Evolutionary conservation across 768 basidiomycete genomes (phyloP).

Genomic region (Sporobolomyces roseus): DNA sequence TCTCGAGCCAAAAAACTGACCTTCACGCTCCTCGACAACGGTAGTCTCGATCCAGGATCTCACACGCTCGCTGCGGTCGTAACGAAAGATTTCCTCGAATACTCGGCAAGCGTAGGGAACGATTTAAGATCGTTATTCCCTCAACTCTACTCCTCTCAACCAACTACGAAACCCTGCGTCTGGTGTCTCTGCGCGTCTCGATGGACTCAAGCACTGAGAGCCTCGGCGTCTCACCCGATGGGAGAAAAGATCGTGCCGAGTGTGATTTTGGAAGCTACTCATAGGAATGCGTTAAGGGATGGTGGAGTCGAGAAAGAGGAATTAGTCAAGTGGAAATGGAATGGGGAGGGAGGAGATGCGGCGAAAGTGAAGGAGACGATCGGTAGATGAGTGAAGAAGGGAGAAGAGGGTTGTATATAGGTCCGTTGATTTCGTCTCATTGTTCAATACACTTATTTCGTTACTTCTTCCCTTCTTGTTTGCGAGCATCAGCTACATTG

Average conservation of each 20-base stretch:
- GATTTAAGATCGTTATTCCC: conserved; percentile 24
- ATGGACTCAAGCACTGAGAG: conserved; percentile 26
- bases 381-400: neutral
- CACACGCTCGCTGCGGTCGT: conserved; percentile 38
- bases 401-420: too few species aligned
- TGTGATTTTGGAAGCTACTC: conserved; percentile 38
- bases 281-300: conserved; percentile 22
- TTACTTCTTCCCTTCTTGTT: too few species aligned
- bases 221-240: conserved; percentile 8
- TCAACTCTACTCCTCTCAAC: neutral
- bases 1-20: too few species aligned
- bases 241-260: conserved; percentile 35
- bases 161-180: conserved; percentile 8
- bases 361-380: conserved; percentile 10
- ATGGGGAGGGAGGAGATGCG: neutral
- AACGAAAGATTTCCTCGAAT: conserved; percentile 24
- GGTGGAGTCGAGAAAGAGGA: conserved; percentile 9
- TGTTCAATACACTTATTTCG: too few species aligned
- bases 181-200: conserved; percentile 38
- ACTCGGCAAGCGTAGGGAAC: conserved; percentile 15
- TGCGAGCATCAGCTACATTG: too few species aligned
- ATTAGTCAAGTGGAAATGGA: conserved; percentile 8
- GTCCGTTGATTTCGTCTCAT: too few species aligned
- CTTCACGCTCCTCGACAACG: too few species aligned
- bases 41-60: conserved; percentile 20